These are phyloP conservation scores for Talaromyces proteolyticus DNA, from an alignment of 495 filamentous ascomycete species.

Conservation along the genomic window DNA sequence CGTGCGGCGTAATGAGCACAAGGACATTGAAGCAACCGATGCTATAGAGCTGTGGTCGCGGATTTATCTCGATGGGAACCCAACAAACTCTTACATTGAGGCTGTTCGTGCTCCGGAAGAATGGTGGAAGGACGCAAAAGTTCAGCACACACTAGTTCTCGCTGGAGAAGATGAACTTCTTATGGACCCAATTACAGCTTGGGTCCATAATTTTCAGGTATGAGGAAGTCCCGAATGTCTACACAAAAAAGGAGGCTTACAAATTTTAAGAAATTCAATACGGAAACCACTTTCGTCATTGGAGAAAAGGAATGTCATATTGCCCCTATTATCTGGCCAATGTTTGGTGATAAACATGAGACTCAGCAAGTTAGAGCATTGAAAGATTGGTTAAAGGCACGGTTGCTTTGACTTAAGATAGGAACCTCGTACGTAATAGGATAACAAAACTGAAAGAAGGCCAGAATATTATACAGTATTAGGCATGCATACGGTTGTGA, in stretches of 20 bases:
- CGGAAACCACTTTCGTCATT: conserved; percentile 26
- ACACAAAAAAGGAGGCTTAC: conserved; percentile 4
- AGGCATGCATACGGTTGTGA: too few species aligned
- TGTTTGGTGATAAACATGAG: conserved; percentile 26
- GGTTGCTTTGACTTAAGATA: neutral
- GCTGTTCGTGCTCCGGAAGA: conserved; percentile 8
- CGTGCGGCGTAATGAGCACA: conserved; percentile 36
- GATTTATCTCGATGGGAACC: conserved; percentile 5
- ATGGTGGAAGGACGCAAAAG: conserved; percentile 8
- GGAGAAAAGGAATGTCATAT: conserved; percentile 36
- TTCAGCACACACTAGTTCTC: conserved; percentile 4
- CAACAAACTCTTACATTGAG: conserved; percentile 9
- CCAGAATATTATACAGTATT: too few species aligned
- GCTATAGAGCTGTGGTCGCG: conserved; percentile 5
- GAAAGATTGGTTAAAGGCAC: conserved; percentile 17
- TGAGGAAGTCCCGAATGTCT: conserved; percentile 1
- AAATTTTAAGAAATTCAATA: conserved; percentile 4
- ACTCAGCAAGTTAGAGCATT: conserved; percentile 33
- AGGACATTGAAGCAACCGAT: conserved; percentile 7
- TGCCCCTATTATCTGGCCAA: conserved; percentile 34
- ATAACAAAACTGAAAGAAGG: too few species aligned
- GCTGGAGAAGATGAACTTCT: conserved; percentile 10
- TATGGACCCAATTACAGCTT: conserved; percentile 6
- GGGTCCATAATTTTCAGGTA: conserved; percentile 5
- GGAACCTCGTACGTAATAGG: too few species aligned